Base-by-base conservation (phyloP, 192 early-diverging fungal genomes). In the Backusella morwellensis region DNA sequence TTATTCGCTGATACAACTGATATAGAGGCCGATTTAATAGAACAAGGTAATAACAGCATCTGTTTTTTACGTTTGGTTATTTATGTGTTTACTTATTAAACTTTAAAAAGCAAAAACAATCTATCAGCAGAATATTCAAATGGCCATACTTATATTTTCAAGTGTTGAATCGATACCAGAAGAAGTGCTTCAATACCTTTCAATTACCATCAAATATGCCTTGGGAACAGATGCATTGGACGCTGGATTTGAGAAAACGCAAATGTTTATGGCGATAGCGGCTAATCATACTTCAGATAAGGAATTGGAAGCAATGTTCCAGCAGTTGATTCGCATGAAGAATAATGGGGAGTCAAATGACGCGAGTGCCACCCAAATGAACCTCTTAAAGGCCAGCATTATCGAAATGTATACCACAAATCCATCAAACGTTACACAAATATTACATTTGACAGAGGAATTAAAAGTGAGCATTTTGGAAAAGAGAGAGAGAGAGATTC, bases 401-500 rank as follows among this genome's bases (percentile, higher is more conserved):
- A 79, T 94, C 52, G 90, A 92, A 67, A 63, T 95, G 47, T 93
- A 95, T 79, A 82, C 85, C 29, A 87, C 92, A 76, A 94, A 95
- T 71, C 87, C 88, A 40, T 42, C 77, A 26, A 63, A 50, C 9
- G 26, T 81, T 54, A 80, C 85, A 6, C 86, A 90, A 1, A 91
- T 95, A 35, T 80, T 96, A 66, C 93, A 95, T 77, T 84, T 95
- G 23, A 85, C 91, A 7, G 91, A 95, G 68, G 95, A 96, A 69
- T 82, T 95, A 63, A 92, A 91, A 80, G 91, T 94, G 86, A 29
- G 29, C 32, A 9, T 21, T 6, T 35, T 32, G 1, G 6, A 19
- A 50, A 21, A n/a, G 19, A 50, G 19, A 19, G 6, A 50, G 40
- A 29, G 0, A 19, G 23, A 12, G 1, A 63, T 77, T 70, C 52